Evolutionary conservation across 805 yeast species (phyloP), one percentile per base, ranked within the genome.

Genomic region (Candida krabiensis): DNA sequence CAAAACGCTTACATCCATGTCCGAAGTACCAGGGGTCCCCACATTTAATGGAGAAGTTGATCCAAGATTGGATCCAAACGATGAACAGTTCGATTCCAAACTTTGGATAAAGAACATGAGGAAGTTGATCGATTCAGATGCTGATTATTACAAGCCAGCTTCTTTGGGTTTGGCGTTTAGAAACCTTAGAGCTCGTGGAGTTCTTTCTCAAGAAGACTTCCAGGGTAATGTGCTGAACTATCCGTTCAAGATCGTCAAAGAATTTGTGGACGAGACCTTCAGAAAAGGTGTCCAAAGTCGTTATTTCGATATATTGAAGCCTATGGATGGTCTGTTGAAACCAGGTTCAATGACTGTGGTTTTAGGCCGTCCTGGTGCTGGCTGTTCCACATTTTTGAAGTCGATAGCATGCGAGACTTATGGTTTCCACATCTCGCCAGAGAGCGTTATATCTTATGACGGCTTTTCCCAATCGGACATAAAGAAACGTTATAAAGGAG

Each of bases 341-440:
- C 80, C 85, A 1, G 87, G 87, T 30, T 80, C 79, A 41, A 60
- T 82, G 37, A 71, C 82, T 9, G 81, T 82, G 35, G 86, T 83
- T 4, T 63, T 83, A 31, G 91, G 91, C 36, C 73, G 89, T 58
- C 90, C 91, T 2, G 90, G 91, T 50, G 78, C 87, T 9, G 87
- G 88, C 38, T 82, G 87, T 55, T 71, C 86, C 2, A 80, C 87
- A 0, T 63, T 82, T 30, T 61, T 82, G 46, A 80, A 80, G 51
- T 69, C 84, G 4, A 64, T 80, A 18, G 64, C 81, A 23, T 56
- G 79, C 28, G 74, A 77, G 37, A 76, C 83, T 5, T 74, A 77
- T 52, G 86, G 86, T 28, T 79, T 76, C 53, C 56, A 72, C 19
- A 46, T 80, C 13, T 75, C 68, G 28, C 43, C 60, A 28, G 73